Evolutionary conservation across 306 rosid genomes (phyloP).

Genomic region (Ammopiptanthus mongolicus): DNA sequence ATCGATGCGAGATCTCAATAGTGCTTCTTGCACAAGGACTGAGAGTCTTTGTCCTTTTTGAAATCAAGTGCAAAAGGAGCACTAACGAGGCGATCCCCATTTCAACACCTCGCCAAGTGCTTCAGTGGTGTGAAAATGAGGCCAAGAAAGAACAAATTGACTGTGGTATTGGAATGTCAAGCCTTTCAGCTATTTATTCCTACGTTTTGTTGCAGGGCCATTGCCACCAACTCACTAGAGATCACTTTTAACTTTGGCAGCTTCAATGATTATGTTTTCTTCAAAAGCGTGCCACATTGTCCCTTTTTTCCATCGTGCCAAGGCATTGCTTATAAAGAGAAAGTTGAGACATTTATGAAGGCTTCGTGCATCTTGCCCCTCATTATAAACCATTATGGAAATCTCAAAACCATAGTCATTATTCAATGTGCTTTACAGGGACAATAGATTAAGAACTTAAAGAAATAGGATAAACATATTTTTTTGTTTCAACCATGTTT

Average conservation of each 20-base stretch:
- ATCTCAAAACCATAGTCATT: neutral
- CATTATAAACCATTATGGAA: neutral
- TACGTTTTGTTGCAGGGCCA: constrained; percentile 48
- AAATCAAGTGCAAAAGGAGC: constrained; percentile 78
- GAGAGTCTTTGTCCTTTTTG: constrained; percentile 58
- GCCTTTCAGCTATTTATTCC: constrained; percentile 25
- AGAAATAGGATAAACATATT: neutral
- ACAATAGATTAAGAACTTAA: constrained; percentile 1
- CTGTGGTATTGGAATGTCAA: neutral
- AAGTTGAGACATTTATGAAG: constrained; percentile 36
- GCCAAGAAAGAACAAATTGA: constrained; percentile 7
- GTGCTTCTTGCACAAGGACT: constrained; percentile 54
- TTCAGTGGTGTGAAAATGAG: constrained; percentile 35
- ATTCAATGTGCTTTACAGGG: neutral
- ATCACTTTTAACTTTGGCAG: constrained; percentile 77
- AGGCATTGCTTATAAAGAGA: constrained; percentile 47
- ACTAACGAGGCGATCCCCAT: constrained; percentile 96
- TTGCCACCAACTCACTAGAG: constrained; percentile 80
- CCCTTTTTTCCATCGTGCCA: constrained; percentile 48
- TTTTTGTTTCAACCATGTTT: neutral
- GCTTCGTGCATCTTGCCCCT: constrained; percentile 15
- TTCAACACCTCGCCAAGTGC: constrained; percentile 97
- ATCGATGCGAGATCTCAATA: too few species aligned
- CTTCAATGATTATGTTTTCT: constrained; percentile 81
- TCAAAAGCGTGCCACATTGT: constrained; percentile 61